These are phyloP conservation scores for Hortaea sp. DNA, from an alignment of 2,329 filamentous ascomycete species.

Conservation along the genomic window DNA sequence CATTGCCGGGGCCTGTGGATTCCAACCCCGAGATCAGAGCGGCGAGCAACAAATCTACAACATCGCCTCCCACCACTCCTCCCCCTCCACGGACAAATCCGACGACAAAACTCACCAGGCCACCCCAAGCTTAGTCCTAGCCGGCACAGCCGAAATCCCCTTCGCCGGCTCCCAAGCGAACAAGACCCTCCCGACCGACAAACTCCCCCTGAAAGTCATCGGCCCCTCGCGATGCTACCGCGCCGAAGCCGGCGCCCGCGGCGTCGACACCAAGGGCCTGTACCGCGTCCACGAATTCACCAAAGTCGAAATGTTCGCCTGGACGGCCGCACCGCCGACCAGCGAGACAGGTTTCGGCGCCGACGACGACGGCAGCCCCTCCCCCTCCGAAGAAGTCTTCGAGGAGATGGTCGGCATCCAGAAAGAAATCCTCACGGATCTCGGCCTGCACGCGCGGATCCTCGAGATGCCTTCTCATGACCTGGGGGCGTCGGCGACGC, in stretches of 20 bases:
- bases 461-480: slow-evolving; percentile 87
- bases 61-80: slow-evolving; percentile 52
- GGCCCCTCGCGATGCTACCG: slow-evolving; percentile 89
- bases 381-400: slow-evolving; percentile 47
- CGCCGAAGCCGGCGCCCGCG: slow-evolving; percentile 84
- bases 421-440: slow-evolving; percentile 64
- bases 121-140: slow-evolving; percentile 53
- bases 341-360: slow-evolving; percentile 18
- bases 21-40: slow-evolving; percentile 81
- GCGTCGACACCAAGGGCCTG: slow-evolving; percentile 82
- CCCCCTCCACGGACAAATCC: slow-evolving; percentile 23
- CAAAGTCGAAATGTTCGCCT: slow-evolving; percentile 96
- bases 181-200: slow-evolving; percentile 50
- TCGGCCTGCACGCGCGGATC: slow-evolving; percentile 76
- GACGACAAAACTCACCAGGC: not conserved
- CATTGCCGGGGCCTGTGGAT: slow-evolving; percentile 83
- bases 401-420: slow-evolving; percentile 82
- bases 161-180: slow-evolving; percentile 84
- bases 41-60: slow-evolving; percentile 88
- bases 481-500: slow-evolving; percentile 74
- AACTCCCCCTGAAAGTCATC: slow-evolving; percentile 69
- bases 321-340: slow-evolving; percentile 54
- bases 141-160: slow-evolving; percentile 89
- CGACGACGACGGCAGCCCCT: slow-evolving; percentile 6
- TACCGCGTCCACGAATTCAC: slow-evolving; percentile 98